These are phyloP conservation scores for Dioscorea zingiberensis DNA, from an alignment of 106 monocot genomes.

Conservation along the genomic window DNA sequence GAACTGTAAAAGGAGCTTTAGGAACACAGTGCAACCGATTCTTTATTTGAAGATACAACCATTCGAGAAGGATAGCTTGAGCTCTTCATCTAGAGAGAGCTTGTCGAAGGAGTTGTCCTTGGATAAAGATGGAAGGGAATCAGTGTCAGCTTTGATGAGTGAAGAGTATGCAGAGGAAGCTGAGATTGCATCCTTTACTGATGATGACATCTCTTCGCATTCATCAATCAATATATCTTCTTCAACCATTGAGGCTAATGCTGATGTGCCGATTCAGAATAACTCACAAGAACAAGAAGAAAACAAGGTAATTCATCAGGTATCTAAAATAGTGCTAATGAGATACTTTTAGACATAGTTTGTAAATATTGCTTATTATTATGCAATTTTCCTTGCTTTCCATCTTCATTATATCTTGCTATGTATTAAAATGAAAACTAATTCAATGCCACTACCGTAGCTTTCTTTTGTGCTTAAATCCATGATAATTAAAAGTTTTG, in stretches of 20 bases:
- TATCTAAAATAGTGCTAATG: no score
- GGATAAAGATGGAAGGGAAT: conserved; percentile 39
- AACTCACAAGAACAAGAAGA: conserved; percentile 6
- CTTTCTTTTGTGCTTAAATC: no score
- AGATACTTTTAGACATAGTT: no score
- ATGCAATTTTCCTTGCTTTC: background rate
- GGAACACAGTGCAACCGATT: conserved; percentile 46
- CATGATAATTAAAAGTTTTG: no score
- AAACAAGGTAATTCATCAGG: conserved; percentile 16
- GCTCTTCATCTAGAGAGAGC: conserved; percentile 30
- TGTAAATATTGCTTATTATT: no score
- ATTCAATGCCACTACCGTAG: no score
- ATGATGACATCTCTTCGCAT: conserved; percentile 54
- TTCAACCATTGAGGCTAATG: conserved; percentile 22
- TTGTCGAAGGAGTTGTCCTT: conserved; percentile 30
- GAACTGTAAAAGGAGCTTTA: conserved; percentile 58
- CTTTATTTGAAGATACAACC: conserved; percentile 56
- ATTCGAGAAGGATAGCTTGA: conserved; percentile 23
- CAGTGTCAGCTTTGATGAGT: conserved; percentile 56
- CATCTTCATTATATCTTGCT: no score
- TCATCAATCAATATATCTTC: conserved; percentile 37
- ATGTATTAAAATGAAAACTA: no score
- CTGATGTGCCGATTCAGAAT: conserved; percentile 14
- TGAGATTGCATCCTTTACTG: conserved; percentile 80
- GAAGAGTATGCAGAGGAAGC: conserved; percentile 71